Conservation (phyloP, 2,329 filamentous ascomycete genomes). For the Stemphylium vesicarium region DNA sequence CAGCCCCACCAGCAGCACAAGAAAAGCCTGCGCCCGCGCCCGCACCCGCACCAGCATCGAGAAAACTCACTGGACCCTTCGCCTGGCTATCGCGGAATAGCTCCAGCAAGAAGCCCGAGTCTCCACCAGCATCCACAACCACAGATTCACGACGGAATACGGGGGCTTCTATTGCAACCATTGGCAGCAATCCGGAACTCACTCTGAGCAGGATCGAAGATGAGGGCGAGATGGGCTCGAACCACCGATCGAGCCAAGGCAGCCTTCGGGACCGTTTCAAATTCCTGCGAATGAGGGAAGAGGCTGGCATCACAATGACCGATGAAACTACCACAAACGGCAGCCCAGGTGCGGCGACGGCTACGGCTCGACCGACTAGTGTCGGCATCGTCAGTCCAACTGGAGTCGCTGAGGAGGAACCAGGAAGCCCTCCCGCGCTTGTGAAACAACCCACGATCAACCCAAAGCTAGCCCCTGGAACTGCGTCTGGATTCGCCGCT, state of each 20-base stretch:
- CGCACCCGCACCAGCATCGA: conserved; percentile 40
- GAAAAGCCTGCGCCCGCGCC: conserved; percentile 39
- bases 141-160: conserved; percentile 70
- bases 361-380: conserved; percentile 50
- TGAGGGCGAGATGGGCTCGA: conserved; percentile 39
- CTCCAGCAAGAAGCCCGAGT: conserved; percentile 65
- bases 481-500: conserved; percentile 78
- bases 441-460: conserved; percentile 70
- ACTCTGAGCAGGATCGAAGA: conserved; percentile 79
- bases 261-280: conserved; percentile 57
- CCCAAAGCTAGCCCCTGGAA: conserved; percentile 78
- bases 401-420: conserved; percentile 53
- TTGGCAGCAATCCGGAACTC: conserved; percentile 82
- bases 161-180: conserved; percentile 76
- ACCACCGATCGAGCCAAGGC: conserved; percentile 46
- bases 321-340: conserved; percentile 56
- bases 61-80: conserved; percentile 75
- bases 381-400: conserved; percentile 58
- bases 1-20: conserved; percentile 36
- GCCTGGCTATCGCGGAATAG: conserved; percentile 45
- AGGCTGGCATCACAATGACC: conserved; percentile 48
- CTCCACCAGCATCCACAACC: conserved; percentile 62
- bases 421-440: conserved; percentile 38
- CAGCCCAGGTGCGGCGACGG: conserved; percentile 50
- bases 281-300: conserved; percentile 53